phyloP scores from a whole-genome alignment of 768 basidiomycete genomes.

The Leccinum longicurvipes region DNA sequence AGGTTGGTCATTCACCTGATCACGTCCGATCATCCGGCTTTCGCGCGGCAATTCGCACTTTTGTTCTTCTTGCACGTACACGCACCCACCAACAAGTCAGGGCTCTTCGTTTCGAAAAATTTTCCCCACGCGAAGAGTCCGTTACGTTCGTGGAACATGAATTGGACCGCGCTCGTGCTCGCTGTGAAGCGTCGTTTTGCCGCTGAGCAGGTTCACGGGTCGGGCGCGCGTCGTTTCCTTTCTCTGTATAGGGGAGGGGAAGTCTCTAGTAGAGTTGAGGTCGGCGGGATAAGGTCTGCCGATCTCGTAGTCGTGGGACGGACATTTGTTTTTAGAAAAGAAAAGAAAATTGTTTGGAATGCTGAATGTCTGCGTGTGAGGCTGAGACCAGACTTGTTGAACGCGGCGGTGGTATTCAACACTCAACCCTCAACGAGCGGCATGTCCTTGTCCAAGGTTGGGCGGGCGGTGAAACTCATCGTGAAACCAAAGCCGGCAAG shows the following conservation, averaged over 20 bases:
- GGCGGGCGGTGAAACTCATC: conserved; percentile 21
- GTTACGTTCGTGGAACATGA: conserved; percentile 74
- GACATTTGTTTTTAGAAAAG: conserved; percentile 37
- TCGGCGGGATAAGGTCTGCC: conserved; percentile 31
- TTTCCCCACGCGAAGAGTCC: conserved; percentile 46
- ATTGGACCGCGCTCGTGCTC: conserved; percentile 36
- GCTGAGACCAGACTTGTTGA: too few species aligned
- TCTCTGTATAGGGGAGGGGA: neutral
- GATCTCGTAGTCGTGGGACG: conserved; percentile 68
- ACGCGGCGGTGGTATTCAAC: neutral
- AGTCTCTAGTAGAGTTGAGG: conserved; percentile 64
- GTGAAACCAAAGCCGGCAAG: conserved; percentile 30
- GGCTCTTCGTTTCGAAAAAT: conserved; percentile 41
- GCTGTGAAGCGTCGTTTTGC: conserved; percentile 59
- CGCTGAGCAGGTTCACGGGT: conserved; percentile 43
- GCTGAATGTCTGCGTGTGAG: neutral
- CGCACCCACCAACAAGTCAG: conserved; percentile 56
- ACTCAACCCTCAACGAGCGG: neutral
- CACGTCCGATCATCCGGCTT: neutral
- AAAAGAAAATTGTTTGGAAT: conserved; percentile 13
- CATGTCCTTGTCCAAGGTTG: conserved; percentile 14
- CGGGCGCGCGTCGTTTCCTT: conserved; percentile 33
- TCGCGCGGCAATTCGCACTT: neutral
- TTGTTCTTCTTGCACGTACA: neutral
- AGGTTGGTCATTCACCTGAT: neutral